Evolutionary conservation across 345 rosid species (phyloP).

Genomic region (Eucalyptus cloeziana): DNA sequence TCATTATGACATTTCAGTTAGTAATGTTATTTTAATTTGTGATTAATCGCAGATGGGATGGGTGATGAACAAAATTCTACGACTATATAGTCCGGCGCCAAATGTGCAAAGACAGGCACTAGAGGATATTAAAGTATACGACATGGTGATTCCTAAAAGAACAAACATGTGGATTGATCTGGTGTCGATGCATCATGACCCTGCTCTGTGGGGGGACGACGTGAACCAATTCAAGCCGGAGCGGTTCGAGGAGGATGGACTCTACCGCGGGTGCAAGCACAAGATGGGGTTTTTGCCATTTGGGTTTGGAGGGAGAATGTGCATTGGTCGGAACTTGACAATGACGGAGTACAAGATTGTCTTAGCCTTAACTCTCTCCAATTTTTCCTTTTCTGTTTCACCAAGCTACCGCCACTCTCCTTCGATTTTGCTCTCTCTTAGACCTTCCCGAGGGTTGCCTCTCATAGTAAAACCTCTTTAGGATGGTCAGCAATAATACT

Average conservation of each 20-base stretch:
- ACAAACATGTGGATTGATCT: conserved; percentile 1
- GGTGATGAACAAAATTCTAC: conserved; percentile 1
- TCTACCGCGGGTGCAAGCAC: neutral
- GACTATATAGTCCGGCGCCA: neutral
- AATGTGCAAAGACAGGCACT: neutral
- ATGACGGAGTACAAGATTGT: neutral
- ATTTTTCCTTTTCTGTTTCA: neutral
- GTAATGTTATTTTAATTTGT: neutral
- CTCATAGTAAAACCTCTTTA: neutral
- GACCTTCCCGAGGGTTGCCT: conserved; percentile 1
- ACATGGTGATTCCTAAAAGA: neutral
- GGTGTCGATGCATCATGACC: conserved; percentile 1
- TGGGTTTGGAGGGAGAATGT: conserved; percentile 4
- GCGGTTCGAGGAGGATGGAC: neutral
- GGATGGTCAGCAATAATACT: neutral
- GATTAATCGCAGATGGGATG: neutral
- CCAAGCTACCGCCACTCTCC: neutral
- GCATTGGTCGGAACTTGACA: conserved; percentile 1
- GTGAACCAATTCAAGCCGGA: conserved; percentile 1
- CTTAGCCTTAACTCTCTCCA: neutral
- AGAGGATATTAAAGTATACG: neutral
- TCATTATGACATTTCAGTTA: neutral
- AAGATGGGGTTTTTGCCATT: conserved; percentile 6
- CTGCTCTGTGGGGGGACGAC: neutral
- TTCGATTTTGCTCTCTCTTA: neutral